Conservation (phyloP, 768 basidiomycete genomes). For the Pleurotus cornucopiae region DNA sequence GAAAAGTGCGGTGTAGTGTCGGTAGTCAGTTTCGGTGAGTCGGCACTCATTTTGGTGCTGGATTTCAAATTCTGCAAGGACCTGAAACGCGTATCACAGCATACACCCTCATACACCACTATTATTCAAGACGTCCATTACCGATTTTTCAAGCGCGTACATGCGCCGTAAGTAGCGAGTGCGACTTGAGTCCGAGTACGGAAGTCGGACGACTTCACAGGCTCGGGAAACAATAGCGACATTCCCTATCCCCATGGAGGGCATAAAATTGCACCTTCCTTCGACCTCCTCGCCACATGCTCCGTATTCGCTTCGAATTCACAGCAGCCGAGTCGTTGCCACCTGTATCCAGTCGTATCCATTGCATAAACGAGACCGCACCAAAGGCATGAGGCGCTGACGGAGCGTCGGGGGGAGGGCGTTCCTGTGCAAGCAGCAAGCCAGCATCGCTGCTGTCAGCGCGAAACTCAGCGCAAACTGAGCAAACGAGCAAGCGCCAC, state of each 20-base stretch:
- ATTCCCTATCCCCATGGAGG: constrained; percentile 2
- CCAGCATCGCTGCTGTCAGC: constrained; percentile 4
- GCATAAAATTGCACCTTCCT: background rate
- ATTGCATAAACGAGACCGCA: background rate
- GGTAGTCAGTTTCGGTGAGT: no score
- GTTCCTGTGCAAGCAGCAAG: background rate
- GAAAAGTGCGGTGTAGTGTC: background rate
- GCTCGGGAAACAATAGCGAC: background rate
- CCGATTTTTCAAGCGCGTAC: background rate
- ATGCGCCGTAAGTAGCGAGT: background rate
- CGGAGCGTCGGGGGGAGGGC: background rate
- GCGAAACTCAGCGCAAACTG: constrained; percentile 3
- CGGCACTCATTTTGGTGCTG: background rate
- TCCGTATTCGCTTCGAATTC: constrained; percentile 4
- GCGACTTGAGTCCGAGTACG: background rate
- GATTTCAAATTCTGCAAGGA: background rate
- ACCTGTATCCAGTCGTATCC: background rate
- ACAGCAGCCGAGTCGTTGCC: background rate
- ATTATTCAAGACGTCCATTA: no score
- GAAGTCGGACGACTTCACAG: background rate
- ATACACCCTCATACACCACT: no score
- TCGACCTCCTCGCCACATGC: constrained; percentile 1
- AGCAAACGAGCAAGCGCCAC: constrained; percentile 3
- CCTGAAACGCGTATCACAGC: background rate
- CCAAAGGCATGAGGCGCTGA: background rate